Base-by-base conservation (phyloP, 306 rosid genomes). In the Cucurbita moschata region DNA sequence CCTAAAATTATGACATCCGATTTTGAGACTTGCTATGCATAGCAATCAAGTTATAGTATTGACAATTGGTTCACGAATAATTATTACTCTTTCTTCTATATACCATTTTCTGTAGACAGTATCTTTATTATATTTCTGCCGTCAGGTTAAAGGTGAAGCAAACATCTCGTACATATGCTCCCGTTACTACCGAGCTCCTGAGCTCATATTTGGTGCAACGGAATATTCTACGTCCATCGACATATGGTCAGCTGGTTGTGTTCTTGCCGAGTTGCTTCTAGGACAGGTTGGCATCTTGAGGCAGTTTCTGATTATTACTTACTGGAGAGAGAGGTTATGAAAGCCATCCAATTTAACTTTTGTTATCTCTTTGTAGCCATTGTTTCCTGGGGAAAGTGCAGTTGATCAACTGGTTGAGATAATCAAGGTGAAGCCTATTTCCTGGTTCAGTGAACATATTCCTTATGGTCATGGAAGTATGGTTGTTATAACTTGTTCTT, bases 241-340 rank as follows among this genome's bases (percentile, higher is more conserved):
- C 77, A 88, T 93, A 57, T 90, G 98, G 98, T 93, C 98, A 69
- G 97, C 98, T 87, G 98, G 98, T 77, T 93, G 98, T 83, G 98
- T 88, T 67, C 97, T 93, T 71, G 98, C 98, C 1, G 97, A 93
- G 87, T 96, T 93, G 79, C 97, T 93, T 81, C 79, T 90, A 49
- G 97, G 97, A 79, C 92, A 88, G 96, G 98, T 93, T 77, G 64
- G 74, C 77, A 38, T 76, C 65, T 70, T 63, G 57, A 46, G 23
- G 21, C 77, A 47, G 54, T 82, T 62, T 73, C 78, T 71, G 59
- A 55, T 75, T 46, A 72, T 77, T 81, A 58, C 38, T 59, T 68
- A 52, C 47, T 75, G 6, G 61, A 30, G 44, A 64, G 52, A 54
- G 64, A 49, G 19, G 42, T 78, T 51, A 73, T 61, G 39, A 19